Percentiles rank a stretch among this genome's conserved stretches.
phyloP scores from a whole-genome alignment of 495 filamentous ascomycete species.

The Parmelia sp. region DNA sequence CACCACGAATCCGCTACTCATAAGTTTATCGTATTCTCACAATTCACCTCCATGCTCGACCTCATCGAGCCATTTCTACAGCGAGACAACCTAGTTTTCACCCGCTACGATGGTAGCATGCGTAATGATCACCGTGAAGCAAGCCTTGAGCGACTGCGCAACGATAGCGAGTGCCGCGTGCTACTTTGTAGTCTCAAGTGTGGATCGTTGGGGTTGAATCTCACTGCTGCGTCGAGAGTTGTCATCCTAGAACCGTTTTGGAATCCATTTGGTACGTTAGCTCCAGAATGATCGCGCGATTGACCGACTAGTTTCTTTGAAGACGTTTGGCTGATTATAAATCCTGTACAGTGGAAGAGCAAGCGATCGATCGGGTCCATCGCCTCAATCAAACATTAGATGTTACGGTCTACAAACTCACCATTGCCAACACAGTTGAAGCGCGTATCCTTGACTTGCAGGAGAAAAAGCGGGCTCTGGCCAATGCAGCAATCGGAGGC shows the following conservation, averaged over 20 bases:
- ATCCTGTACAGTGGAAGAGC: conserved; percentile 62
- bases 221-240: conserved; percentile 88
- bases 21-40: conserved; percentile 97
- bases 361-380: conserved; percentile 97
- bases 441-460: conserved; percentile 88
- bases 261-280: conserved; percentile 71
- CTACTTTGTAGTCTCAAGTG: conserved; percentile 90
- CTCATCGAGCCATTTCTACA: conserved; percentile 88
- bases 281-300: not conserved
- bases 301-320: too few species aligned
- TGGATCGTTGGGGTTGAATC: conserved; percentile 85
- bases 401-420: conserved; percentile 90
- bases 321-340: not conserved
- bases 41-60: conserved; percentile 97
- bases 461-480: conserved; percentile 82
- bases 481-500: conserved; percentile 77
- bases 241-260: conserved; percentile 97
- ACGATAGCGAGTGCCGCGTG: conserved; percentile 64
- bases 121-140: conserved; percentile 87
- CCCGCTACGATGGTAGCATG: conserved; percentile 94
- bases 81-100: conserved; percentile 63
- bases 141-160: conserved; percentile 66
- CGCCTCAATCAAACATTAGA: conserved; percentile 91
- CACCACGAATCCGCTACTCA: conserved; percentile 65
- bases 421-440: conserved; percentile 77